Evolutionary conservation across 2,329 filamentous ascomycete species (phyloP), one percentile per base, ranked within the genome.

Genomic region (Nemania abortiva): DNA sequence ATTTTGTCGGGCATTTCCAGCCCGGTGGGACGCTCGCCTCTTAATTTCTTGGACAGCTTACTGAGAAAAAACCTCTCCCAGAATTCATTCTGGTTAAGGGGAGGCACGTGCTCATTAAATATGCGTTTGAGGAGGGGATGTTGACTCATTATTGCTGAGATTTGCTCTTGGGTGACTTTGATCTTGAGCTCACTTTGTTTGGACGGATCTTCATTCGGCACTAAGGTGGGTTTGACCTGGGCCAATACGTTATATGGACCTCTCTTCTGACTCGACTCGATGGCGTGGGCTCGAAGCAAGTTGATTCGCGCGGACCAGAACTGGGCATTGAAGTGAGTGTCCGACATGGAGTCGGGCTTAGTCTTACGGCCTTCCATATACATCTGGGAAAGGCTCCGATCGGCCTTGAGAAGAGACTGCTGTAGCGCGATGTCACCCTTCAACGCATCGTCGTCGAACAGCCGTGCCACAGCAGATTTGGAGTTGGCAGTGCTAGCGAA

Each of bases 21-120:
- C 9, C 95, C 93, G 0, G 89, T 89, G 53, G 97, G 89, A 61
- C 93, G 92, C 81, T 98, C 94, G 45, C 97, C 96, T 66, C 95
- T 93, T 65, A 99, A 84, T 77, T 94, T 95, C 82, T 97, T 98
- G 73, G 94, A 94, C 9, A 99, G 84, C 65, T 92, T 89, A 80
- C 94, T 97, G 70, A 95, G 89, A 79, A 99, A 98, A 82, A 99
- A 99, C 15, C 93, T 88, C 6, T 92, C 92, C 95, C 95, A 99
- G 78, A 99, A 99, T 58, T 93, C 90, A 65, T 86, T 86, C 76
- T 97, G 93, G 29, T 87, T 89, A 47, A 97, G 81, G 68, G 92
- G 92, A 5, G 93, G 94, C 0, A 98, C 94, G 73, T 95, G 94
- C 77, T 98, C 95, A 77, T 98, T 94, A 80, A 98, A 98, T 6